These are phyloP conservation scores for Diutina sp. DNA, from an alignment of 1,139 yeast species.

Conservation along the genomic window DNA sequence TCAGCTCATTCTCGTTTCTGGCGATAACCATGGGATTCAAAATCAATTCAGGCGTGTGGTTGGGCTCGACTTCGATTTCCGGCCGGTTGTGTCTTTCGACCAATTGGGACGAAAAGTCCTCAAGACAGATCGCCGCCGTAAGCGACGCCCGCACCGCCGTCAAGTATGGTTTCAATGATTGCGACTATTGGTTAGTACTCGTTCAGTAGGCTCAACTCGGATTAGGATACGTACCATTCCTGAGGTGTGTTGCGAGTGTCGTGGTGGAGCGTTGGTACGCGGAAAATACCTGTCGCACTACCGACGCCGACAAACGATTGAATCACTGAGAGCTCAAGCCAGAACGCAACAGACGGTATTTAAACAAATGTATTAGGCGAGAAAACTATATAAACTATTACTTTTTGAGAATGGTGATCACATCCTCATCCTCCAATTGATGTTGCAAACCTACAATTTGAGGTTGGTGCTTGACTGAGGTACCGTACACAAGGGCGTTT, in stretches of 20 bases:
- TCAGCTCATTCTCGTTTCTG: slow-evolving; percentile 88
- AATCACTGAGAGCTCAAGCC: not conserved
- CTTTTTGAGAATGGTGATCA: slow-evolving; percentile 85
- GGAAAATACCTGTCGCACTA: not conserved
- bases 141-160: slow-evolving; percentile 89
- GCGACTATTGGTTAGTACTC: slow-evolving; percentile 35
- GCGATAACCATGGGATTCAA: slow-evolving; percentile 85
- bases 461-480: slow-evolving; percentile 96
- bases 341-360: not conserved
- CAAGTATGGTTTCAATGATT: slow-evolving; percentile 89
- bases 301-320: not conserved
- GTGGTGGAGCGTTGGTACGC: not conserved
- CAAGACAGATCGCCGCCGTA: slow-evolving; percentile 90
- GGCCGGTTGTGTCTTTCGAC: slow-evolving; percentile 98
- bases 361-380: not conserved
- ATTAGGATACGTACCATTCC: not conserved
- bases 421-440: slow-evolving; percentile 85
- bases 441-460: slow-evolving; percentile 87
- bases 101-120: slow-evolving; percentile 87
- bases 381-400: slow-evolving; percentile 7
- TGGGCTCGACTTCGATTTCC: slow-evolving; percentile 70
- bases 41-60: slow-evolving; percentile 63
- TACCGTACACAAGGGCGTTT: slow-evolving; percentile 82
- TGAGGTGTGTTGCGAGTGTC: not conserved
- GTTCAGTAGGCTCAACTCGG: not conserved